Evolutionary conservation across 2,329 filamentous ascomycete genomes (phyloP).

Genomic region (Teratosphaeria pseudoeucalypti): DNA sequence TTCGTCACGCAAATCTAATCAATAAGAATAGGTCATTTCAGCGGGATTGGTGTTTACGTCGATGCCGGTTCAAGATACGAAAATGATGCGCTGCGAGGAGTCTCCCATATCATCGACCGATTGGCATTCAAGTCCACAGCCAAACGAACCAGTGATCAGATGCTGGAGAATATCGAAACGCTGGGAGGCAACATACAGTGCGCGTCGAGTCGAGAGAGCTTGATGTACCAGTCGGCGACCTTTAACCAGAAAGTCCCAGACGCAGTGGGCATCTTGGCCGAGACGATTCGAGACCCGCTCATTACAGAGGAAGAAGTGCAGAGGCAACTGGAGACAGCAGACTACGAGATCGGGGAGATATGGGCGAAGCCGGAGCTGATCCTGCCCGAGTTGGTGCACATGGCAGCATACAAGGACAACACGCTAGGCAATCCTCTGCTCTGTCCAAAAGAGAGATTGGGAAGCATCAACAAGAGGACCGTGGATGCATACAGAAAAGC

Average conservation of each 20-base stretch:
- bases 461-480: conserved; percentile 60
- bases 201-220: conserved; percentile 82
- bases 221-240: conserved; percentile 98
- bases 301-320: conserved; percentile 80
- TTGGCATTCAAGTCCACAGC: conserved; percentile 86
- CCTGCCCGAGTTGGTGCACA: conserved; percentile 86
- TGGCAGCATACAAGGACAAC: conserved; percentile 91
- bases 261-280: conserved; percentile 74
- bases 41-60: conserved; percentile 89
- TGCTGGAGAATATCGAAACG: conserved; percentile 78
- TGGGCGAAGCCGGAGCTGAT: conserved; percentile 97
- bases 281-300: conserved; percentile 78
- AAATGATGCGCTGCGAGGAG: conserved; percentile 70
- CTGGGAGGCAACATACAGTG: conserved; percentile 95
- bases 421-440: conserved; percentile 88
- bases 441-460: conserved; percentile 75
- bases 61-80: conserved; percentile 94
- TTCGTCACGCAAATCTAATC: too few species aligned
- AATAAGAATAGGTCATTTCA: conserved; percentile 55
- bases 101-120: conserved; percentile 92
- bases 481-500: conserved; percentile 68
- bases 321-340: conserved; percentile 79
- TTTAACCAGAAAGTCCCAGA: conserved; percentile 87
- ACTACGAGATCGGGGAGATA: conserved; percentile 94
- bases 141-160: conserved; percentile 62